A percentile compares a stretch with the other conserved stretches of the same genome.
Evolutionary conservation across 1,139 yeast genomes (phyloP).

Genomic region (Blastobotrys ciferrii): DNA sequence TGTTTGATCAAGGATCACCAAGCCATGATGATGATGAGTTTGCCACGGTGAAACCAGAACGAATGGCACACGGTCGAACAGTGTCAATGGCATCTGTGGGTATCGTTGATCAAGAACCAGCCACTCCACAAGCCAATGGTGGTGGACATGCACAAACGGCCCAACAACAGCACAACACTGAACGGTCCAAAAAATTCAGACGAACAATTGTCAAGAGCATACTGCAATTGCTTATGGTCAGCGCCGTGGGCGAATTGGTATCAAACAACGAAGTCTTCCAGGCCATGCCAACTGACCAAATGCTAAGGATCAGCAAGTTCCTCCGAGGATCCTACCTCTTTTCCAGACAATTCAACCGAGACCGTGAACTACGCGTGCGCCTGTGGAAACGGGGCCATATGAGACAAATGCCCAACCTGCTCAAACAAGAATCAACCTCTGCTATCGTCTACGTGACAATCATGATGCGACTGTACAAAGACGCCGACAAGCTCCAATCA

Average conservation of each 20-base stretch:
- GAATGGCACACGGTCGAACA: constrained; percentile 12
- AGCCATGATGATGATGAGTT: constrained; percentile 16
- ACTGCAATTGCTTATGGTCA: constrained; percentile 83
- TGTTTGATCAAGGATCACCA: constrained; percentile 48
- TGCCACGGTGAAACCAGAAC: constrained; percentile 2
- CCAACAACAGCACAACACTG: constrained; percentile 9
- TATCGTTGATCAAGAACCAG: constrained; percentile 12
- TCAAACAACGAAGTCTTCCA: constrained; percentile 65
- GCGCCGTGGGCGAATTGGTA: constrained; percentile 74
- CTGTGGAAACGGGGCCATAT: constrained; percentile 91
- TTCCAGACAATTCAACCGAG: constrained; percentile 83
- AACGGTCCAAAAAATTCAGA: constrained; percentile 48
- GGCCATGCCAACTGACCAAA: constrained; percentile 61
- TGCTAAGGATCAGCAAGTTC: constrained; percentile 57
- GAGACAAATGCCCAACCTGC: constrained; percentile 85
- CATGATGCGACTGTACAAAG: constrained; percentile 77
- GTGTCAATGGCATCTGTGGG: constrained; percentile 17
- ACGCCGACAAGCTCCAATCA: constrained; percentile 44
- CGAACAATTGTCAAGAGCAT: constrained; percentile 90
- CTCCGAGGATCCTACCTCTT: constrained; percentile 72
- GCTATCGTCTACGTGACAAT: constrained; percentile 84
- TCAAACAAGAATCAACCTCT: constrained; percentile 88
- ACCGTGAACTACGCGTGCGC: constrained; percentile 79
- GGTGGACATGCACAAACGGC: not conserved
- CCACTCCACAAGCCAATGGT: not conserved